phyloP scores from a whole-genome alignment of 768 basidiomycete species.

The Amanita muscaria region DNA sequence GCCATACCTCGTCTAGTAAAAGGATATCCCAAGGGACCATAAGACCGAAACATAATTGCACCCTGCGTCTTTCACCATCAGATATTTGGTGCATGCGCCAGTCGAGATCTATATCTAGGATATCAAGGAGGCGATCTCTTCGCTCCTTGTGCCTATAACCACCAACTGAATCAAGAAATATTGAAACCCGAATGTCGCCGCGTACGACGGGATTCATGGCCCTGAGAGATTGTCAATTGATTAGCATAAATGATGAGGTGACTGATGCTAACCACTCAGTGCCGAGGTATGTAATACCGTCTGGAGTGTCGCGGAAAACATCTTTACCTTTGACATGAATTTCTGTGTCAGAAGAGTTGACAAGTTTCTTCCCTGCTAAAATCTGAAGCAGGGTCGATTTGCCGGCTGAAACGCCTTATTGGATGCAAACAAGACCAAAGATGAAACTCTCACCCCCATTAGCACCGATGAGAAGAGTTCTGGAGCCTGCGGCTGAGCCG shows the following conservation, averaged over 20 bases:
- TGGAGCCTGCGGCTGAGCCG: conserved; percentile 60
- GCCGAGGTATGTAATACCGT: conserved; percentile 79
- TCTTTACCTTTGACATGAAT: conserved; percentile 73
- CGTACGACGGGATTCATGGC: conserved; percentile 97
- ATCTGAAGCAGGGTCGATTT: conserved; percentile 96
- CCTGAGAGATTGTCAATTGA: conserved; percentile 32
- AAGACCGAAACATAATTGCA: conserved; percentile 93
- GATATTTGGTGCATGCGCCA: conserved; percentile 97
- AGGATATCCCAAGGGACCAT: conserved; percentile 94
- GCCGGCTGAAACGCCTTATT: conserved; percentile 45
- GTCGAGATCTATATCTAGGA: conserved; percentile 90
- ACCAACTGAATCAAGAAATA: conserved; percentile 95
- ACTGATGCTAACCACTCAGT: conserved; percentile 92
- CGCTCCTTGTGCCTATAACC: conserved; percentile 90
- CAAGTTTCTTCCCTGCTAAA: conserved; percentile 85
- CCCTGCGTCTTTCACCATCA: conserved; percentile 86
- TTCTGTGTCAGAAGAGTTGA: conserved; percentile 39
- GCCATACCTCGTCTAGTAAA: conserved; percentile 80
- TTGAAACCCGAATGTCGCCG: conserved; percentile 84
- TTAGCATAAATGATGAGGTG: not conserved
- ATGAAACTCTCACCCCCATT: conserved; percentile 70
- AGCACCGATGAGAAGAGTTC: conserved; percentile 84
- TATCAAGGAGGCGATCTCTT: conserved; percentile 77
- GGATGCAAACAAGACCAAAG: conserved; percentile 7
- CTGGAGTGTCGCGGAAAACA: conserved; percentile 82